These are phyloP conservation scores for Mortierella sp. DNA, from an alignment of 371 early-diverging fungal species.

Conservation along the genomic window DNA sequence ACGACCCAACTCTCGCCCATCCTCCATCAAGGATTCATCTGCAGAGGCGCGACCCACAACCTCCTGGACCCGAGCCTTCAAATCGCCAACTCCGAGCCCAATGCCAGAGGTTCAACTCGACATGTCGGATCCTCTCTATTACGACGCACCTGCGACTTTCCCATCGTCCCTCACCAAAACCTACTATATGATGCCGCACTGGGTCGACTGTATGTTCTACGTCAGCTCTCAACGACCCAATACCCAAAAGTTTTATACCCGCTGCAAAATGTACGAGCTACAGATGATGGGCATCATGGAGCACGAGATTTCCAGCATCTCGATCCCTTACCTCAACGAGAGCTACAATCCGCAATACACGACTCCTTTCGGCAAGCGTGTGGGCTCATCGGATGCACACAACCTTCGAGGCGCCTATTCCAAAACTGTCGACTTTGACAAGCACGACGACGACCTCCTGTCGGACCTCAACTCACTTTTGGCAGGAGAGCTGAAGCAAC, in stretches of 20 bases:
- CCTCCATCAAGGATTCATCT: conserved; percentile 46
- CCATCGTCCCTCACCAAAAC: conserved; percentile 57
- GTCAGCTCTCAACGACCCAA: conserved; percentile 68
- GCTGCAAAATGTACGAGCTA: conserved; percentile 88
- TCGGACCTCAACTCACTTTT: conserved; percentile 34
- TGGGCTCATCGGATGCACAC: conserved; percentile 41
- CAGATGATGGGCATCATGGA: conserved; percentile 88
- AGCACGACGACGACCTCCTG: conserved; percentile 69
- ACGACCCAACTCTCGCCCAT: conserved; percentile 45
- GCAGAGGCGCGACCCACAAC: conserved; percentile 38
- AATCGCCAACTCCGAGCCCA: conserved; percentile 23
- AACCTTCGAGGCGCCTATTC: conserved; percentile 14
- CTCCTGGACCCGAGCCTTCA: conserved; percentile 50
- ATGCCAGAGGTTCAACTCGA: conserved; percentile 54
- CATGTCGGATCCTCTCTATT: conserved; percentile 70
- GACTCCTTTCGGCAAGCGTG: conserved; percentile 33
- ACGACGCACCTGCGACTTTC: conserved; percentile 59
- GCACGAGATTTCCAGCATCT: conserved; percentile 70
- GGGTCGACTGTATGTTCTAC: conserved; percentile 95
- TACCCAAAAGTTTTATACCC: conserved; percentile 70
- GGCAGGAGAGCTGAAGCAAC: conserved; percentile 36
- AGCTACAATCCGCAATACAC: conserved; percentile 42
- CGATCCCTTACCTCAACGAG: conserved; percentile 69
- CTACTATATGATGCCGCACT: conserved; percentile 89
- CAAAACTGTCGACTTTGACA: conserved; percentile 60